A percentile compares a stretch with the other conserved stretches of the same genome.
Evolutionary conservation across 148 eudicot genomes (phyloP).

Genomic region (Diospyros kaki): DNA sequence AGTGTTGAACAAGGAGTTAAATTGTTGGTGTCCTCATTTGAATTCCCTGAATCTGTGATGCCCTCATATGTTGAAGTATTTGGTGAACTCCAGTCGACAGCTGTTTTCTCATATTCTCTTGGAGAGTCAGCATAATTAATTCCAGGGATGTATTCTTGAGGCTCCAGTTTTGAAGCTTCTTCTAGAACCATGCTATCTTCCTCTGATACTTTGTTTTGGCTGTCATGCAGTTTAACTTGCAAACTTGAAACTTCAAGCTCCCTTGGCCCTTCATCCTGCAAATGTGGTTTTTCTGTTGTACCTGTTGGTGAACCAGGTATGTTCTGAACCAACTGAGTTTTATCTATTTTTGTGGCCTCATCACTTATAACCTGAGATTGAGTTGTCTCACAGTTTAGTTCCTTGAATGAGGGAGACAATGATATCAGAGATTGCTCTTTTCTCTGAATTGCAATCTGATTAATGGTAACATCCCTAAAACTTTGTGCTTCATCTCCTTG

Average conservation of each 20-base stretch:
- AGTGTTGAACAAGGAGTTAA: slow-evolving; percentile 2
- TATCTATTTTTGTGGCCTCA: too few relatives aligned
- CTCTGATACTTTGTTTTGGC: slow-evolving; percentile 8
- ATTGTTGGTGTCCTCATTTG: slow-evolving; percentile 6
- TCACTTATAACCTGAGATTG: too few relatives aligned
- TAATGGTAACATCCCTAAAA: neutral
- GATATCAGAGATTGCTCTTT: too few relatives aligned
- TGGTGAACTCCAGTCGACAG: neutral
- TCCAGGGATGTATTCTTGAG: slow-evolving; percentile 15
- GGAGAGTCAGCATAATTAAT: slow-evolving; percentile 9
- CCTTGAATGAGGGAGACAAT: too few relatives aligned
- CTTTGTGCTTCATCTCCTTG: slow-evolving; percentile 6
- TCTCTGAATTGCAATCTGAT: neutral
- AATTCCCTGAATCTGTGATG: neutral
- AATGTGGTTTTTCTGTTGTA: slow-evolving; percentile 9
- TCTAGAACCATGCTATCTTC: slow-evolving; percentile 11
- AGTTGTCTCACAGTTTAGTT: too few relatives aligned
- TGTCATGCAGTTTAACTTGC: slow-evolving; percentile 1
- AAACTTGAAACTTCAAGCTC: slow-evolving; percentile 15
- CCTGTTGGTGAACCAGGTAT: neutral
- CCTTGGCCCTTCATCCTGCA: slow-evolving; percentile 7
- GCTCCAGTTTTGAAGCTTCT: slow-evolving; percentile 8
- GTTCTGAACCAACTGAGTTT: neutral
- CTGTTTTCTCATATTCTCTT: slow-evolving; percentile 8
- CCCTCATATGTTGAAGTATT: slow-evolving; percentile 9